Percentiles rank a stretch among this genome's conserved stretches.
phyloP scores from a whole-genome alignment of 2,329 filamentous ascomycete species.

The Colletotrichum magnum region DNA sequence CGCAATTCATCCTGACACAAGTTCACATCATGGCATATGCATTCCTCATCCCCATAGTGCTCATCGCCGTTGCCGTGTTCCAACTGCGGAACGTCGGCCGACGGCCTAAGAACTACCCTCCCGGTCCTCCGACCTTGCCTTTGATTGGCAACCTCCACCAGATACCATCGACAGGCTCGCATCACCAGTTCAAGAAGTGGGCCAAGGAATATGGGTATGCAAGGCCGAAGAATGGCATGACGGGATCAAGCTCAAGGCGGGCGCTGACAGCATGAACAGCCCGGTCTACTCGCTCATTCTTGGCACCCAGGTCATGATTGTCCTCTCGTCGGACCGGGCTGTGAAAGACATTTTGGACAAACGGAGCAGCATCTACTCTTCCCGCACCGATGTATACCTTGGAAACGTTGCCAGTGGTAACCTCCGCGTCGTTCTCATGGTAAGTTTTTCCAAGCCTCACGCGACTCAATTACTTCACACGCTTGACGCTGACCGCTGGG shows the following conservation, averaged over 20 bases:
- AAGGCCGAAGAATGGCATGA: too few relatives aligned
- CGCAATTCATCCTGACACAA: too few relatives aligned
- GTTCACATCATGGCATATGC: background rate
- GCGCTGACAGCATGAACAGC: constrained; percentile 38
- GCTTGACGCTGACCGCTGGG: background rate
- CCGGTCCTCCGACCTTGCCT: constrained; percentile 65
- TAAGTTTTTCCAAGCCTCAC: background rate
- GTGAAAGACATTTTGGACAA: constrained; percentile 68
- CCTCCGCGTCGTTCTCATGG: constrained; percentile 29
- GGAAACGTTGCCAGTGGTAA: constrained; percentile 20
- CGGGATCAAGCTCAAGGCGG: too few relatives aligned
- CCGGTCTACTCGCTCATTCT: constrained; percentile 66
- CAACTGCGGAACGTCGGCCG: constrained; percentile 19
- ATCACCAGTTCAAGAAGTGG: constrained; percentile 67
- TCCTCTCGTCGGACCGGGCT: constrained; percentile 59
- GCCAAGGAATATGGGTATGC: constrained; percentile 58
- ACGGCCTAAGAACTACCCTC: constrained; percentile 52
- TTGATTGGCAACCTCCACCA: constrained; percentile 66
- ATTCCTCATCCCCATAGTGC: background rate
- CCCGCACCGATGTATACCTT: constrained; percentile 49
- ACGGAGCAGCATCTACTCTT: constrained; percentile 63
- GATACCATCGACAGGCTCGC: constrained; percentile 57
- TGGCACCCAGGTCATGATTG: constrained; percentile 61
- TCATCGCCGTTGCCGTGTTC: background rate
- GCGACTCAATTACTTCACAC: background rate